Evolutionary conservation across 2,329 filamentous ascomycete genomes (phyloP), one percentile per base, ranked within the genome.

Genomic region (Aspergillaceae sp.): DNA sequence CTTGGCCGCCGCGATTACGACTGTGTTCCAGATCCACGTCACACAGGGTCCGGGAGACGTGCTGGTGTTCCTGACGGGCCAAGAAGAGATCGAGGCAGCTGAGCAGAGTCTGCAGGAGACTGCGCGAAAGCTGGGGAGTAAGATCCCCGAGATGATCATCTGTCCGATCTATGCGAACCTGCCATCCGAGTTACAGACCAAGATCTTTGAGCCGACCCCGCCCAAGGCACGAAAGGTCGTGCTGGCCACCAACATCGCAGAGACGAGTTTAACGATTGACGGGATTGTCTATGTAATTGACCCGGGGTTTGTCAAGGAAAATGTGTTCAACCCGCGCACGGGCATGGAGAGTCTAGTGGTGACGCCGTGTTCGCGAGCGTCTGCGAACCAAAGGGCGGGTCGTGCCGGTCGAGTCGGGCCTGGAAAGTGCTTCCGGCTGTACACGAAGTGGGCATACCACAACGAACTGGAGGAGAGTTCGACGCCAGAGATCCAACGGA

Each of bases 201-300:
- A 91, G 63, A 95, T 97, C 54, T 98, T 98, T 59, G 88, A 95
- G 58, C 89, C 90, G 0, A 94, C 91, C 0, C 91, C 92, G 0
- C 80, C 84, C 0, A 84, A 84, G 11, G 84, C 86, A 0, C 79
- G 92, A 29, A 98, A 97, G 63, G 88, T 97, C 0, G 88, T 98
- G 0, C 71, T 97, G 34, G 89, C 91, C 0, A 97, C 92, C 2
- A 98, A 98, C 62, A 97, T 98, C 65, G 92, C 92, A 2, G 92
- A 98, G 66, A 98, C 92, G 0, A 89, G 83, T 73, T 71, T 98
- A 60, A 98, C 92, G 0, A 95, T 98, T 48, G 90, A 97, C 62
- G 91, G 90, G 10, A 94, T 97, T 49, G 86, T 91, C 6, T 96
- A 94, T 63, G 92, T 97, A 33, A 94, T 97, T 49, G 92, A 98